A percentile compares a stretch with the other conserved stretches of the same genome.
These are phyloP conservation scores for Ochromonas danica DNA, from an alignment of 108 stramenopile genomes.

Conservation along the genomic window DNA sequence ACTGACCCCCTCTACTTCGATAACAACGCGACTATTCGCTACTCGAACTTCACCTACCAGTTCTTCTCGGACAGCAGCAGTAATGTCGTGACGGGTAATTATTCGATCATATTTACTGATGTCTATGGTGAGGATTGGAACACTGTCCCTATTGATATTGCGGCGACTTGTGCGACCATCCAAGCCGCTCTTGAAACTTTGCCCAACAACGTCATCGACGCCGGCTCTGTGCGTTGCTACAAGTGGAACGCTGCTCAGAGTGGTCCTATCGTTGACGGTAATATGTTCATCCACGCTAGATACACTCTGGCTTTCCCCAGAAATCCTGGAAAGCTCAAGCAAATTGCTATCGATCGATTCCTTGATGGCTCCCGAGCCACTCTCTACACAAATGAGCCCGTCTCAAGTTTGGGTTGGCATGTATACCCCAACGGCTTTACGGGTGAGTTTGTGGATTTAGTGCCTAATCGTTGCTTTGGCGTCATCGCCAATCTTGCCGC, in stretches of 20 bases:
- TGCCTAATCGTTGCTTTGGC: neutral
- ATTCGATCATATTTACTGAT: slow-evolving; percentile 11
- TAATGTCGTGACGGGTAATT: neutral
- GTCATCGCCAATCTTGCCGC: neutral
- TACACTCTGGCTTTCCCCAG: slow-evolving; percentile 18
- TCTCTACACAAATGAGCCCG: neutral
- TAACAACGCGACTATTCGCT: neutral
- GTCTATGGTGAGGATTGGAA: slow-evolving; percentile 6
- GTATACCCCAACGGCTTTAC: neutral
- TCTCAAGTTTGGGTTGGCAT: neutral
- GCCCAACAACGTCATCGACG: slow-evolving; percentile 1
- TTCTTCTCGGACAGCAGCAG: neutral
- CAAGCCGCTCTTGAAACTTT: neutral
- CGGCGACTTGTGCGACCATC: neutral
- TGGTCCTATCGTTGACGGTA: neutral
- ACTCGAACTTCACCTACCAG: slow-evolving; percentile 8
- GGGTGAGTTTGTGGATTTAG: neutral
- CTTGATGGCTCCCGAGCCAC: slow-evolving; percentile 28
- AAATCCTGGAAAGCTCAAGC: neutral
- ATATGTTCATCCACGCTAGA: neutral
- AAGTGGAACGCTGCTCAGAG: neutral
- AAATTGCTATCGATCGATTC: neutral
- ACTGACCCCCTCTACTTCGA: neutral
- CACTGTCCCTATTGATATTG: neutral
- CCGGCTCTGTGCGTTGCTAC: neutral